phyloP scores from a whole-genome alignment of 108 stramenopile genomes.

The Conticribra guillardii region DNA sequence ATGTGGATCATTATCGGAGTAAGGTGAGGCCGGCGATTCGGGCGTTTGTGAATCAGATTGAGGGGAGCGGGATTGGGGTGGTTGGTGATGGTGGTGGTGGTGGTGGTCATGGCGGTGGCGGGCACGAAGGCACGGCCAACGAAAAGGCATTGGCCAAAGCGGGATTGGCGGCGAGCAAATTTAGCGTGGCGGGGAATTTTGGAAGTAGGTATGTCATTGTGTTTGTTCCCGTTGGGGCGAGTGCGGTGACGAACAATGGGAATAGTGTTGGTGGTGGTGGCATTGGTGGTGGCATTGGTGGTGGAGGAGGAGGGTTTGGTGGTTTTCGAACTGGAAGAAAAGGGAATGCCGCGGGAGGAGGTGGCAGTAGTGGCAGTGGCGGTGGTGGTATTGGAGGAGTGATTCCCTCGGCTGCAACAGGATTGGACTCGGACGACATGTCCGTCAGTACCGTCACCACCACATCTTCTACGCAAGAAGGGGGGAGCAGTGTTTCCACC shows the following conservation, averaged over 20 bases:
- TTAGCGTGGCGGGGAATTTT: conserved; percentile 46
- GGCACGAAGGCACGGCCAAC: conserved; percentile 8
- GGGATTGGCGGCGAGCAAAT: conserved; percentile 16
- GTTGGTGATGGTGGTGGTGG: conserved; percentile 1
- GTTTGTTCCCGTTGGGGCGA: conserved; percentile 55
- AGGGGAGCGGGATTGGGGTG: conserved; percentile 48
- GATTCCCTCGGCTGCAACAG: no score
- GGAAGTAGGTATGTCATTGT: conserved; percentile 71
- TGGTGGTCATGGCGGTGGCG: neutral
- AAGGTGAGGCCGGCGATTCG: conserved; percentile 76
- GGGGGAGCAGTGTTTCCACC: neutral
- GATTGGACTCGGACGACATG: conserved; percentile 10
- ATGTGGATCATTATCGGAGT: conserved; percentile 71
- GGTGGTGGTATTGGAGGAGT: no score
- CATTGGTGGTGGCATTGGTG: neutral
- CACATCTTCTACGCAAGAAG: conserved; percentile 5
- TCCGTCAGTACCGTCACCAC: conserved; percentile 8
- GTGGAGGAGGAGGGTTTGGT: conserved; percentile 37
- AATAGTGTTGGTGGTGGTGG: conserved; percentile 1
- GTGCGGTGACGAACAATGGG: neutral
- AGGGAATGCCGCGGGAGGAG: conserved; percentile 15
- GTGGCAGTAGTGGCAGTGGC: conserved; percentile 3
- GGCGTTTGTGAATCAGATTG: conserved; percentile 84
- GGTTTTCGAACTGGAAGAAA: conserved; percentile 41
- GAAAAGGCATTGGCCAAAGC: conserved; percentile 38